Percentiles rank a stretch among this genome's conserved stretches.
phyloP scores from a whole-genome alignment of 2,329 filamentous ascomycete genomes.

The Harringtonia aguacate region DNA sequence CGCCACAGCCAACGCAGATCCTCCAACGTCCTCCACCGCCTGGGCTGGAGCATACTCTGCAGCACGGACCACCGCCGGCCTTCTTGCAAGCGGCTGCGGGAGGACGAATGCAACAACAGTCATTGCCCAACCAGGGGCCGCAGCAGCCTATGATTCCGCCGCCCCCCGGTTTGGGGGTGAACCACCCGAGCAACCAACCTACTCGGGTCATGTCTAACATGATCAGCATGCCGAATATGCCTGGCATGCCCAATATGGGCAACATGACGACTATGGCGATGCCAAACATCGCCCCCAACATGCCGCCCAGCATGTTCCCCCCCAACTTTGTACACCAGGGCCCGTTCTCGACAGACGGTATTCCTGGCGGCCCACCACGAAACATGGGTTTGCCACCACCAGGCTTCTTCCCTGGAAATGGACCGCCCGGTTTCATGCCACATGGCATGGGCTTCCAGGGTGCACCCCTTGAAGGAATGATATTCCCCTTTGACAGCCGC shows the following conservation, averaged over 20 bases:
- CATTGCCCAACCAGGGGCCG: conserved; percentile 27
- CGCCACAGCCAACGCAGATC: conserved; percentile 43
- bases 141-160: conserved; percentile 48
- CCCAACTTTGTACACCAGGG: conserved; percentile 41
- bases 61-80: conserved; percentile 33
- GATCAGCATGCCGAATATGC: conserved; percentile 18
- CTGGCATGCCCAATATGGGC: conserved; percentile 6
- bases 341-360: conserved; percentile 35
- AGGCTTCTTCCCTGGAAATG: conserved; percentile 35
- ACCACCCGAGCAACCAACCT: conserved; percentile 12
- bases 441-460: conserved; percentile 47
- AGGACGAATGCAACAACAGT: conserved; percentile 30
- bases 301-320: conserved; percentile 38
- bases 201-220: conserved; percentile 35
- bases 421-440: conserved; percentile 39
- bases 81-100: conserved; percentile 37
- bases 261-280: background rate
- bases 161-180: conserved; percentile 40
- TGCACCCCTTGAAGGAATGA: conserved; percentile 35
- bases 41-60: conserved; percentile 49
- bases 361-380: conserved; percentile 37
- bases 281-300: conserved; percentile 5
- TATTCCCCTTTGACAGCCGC: conserved; percentile 41
- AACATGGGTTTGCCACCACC: conserved; percentile 46
- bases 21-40: conserved; percentile 51